These are phyloP conservation scores for Castanea mollissima DNA, from an alignment of 306 rosid genomes.

Conservation along the genomic window DNA sequence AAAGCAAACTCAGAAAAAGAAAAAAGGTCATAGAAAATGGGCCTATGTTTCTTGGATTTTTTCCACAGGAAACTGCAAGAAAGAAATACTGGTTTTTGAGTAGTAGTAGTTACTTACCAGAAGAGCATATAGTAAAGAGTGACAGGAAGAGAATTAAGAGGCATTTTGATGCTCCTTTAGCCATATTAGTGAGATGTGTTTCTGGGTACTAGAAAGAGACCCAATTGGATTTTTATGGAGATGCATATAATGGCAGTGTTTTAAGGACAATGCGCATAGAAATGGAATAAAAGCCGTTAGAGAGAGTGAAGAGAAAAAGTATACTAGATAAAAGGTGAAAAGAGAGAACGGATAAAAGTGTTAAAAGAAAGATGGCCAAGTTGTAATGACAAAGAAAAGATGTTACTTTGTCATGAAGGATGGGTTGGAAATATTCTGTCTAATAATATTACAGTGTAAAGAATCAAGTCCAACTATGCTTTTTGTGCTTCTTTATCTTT, in stretches of 20 bases:
- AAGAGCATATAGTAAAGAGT: slow-evolving; percentile 47
- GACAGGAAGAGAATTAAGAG: slow-evolving; percentile 48
- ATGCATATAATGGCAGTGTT: slow-evolving; percentile 29
- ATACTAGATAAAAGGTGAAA: slow-evolving; percentile 41
- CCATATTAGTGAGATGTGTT: slow-evolving; percentile 42
- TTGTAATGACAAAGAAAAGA: slow-evolving; percentile 42
- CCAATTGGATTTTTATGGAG: slow-evolving; percentile 24
- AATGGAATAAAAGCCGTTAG: slow-evolving; percentile 25
- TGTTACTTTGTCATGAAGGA: slow-evolving; percentile 69
- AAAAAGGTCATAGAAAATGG: neutral
- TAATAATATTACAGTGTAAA: slow-evolving; percentile 4
- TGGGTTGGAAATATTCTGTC: slow-evolving; percentile 25
- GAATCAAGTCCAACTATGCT: slow-evolving; percentile 25
- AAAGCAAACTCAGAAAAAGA: slow-evolving; percentile 14
- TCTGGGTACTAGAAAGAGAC: slow-evolving; percentile 36
- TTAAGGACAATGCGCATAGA: slow-evolving; percentile 37
- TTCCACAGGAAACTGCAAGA: neutral
- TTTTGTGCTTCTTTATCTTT: slow-evolving; percentile 32
- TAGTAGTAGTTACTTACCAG: slow-evolving; percentile 47
- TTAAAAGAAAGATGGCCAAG: slow-evolving; percentile 33
- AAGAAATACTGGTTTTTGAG: neutral
- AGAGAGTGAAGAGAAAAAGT: slow-evolving; percentile 20
- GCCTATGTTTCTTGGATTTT: neutral
- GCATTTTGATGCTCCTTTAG: slow-evolving; percentile 43
- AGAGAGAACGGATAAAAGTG: slow-evolving; percentile 27